Conservation (phyloP, 139 green algal genomes). For the Haematococcus sp. region DNA sequence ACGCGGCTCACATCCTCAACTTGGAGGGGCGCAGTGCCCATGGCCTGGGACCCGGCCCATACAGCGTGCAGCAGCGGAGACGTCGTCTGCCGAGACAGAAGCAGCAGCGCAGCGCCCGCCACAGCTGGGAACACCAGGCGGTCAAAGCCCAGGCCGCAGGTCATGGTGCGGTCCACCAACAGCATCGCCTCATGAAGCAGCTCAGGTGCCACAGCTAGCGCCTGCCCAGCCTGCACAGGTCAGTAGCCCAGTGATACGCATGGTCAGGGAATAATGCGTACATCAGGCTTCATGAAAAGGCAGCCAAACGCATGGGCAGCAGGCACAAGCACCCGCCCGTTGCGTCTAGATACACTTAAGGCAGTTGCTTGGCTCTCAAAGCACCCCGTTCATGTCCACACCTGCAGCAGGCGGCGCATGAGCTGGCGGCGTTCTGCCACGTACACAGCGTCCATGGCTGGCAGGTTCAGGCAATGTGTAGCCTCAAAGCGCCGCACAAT, state of each 20-base stretch:
- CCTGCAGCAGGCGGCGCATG: not conserved
- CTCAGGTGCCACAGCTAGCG: constrained; percentile 18
- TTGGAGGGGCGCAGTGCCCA: not conserved
- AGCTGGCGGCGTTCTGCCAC: constrained; percentile 28
- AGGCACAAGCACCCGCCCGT: not conserved
- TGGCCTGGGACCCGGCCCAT: not conserved
- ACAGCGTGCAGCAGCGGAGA: not conserved
- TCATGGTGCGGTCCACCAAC: constrained; percentile 66
- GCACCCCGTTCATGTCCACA: no score
- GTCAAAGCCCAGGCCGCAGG: constrained; percentile 27
- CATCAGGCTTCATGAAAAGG: no score
- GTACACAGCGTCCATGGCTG: constrained; percentile 67
- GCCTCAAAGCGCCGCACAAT: constrained; percentile 62
- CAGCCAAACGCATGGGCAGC: no score
- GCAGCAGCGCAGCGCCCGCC: not conserved
- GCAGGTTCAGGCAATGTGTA: constrained; percentile 53
- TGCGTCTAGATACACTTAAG: not conserved
- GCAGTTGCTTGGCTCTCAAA: no score
- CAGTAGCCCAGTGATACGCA: no score
- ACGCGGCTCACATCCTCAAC: not conserved
- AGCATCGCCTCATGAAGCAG: constrained; percentile 70
- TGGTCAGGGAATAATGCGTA: no score
- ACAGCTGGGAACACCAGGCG: not conserved
- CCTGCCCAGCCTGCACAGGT: constrained; percentile 27
- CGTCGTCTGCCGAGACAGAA: not conserved